Conservation (phyloP, 148 eudicot genomes). For the Rhododendron kiyosumense region DNA sequence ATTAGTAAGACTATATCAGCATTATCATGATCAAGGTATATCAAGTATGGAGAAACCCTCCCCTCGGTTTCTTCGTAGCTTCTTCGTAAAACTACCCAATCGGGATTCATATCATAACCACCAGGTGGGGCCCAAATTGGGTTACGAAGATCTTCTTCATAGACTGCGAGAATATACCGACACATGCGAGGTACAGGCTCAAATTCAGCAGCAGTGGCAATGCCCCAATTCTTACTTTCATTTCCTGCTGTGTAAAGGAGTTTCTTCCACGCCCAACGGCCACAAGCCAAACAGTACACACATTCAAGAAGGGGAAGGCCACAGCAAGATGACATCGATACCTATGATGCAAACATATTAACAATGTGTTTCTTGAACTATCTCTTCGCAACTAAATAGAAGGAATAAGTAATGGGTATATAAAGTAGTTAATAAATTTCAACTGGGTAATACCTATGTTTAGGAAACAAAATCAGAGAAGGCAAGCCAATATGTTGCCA, state of each 20-base stretch:
- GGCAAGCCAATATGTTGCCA: background rate
- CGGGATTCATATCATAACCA: constrained; percentile 80
- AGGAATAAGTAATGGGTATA: background rate
- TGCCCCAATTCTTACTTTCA: constrained; percentile 88
- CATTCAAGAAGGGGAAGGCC: constrained; percentile 86
- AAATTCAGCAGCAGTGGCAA: constrained; percentile 64
- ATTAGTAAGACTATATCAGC: constrained; percentile 65
- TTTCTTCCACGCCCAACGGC: constrained; percentile 85
- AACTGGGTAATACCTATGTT: background rate
- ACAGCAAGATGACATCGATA: constrained; percentile 71
- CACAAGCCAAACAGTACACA: constrained; percentile 87
- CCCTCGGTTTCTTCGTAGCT: constrained; percentile 58
- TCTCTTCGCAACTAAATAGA: background rate
- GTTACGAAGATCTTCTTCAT: constrained; percentile 80
- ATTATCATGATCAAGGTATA: constrained; percentile 78
- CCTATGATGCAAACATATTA: constrained; percentile 18
- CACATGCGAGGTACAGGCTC: constrained; percentile 79
- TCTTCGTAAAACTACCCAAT: constrained; percentile 62
- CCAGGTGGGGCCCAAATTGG: constrained; percentile 93
- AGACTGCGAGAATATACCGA: constrained; percentile 59
- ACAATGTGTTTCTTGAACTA: background rate
- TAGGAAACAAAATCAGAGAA: background rate
- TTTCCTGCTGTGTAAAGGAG: constrained; percentile 71
- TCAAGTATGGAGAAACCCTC: constrained; percentile 66
- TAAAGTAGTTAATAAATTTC: background rate